phyloP scores from a whole-genome alignment of 768 basidiomycete species.

The Boletales sp. region DNA sequence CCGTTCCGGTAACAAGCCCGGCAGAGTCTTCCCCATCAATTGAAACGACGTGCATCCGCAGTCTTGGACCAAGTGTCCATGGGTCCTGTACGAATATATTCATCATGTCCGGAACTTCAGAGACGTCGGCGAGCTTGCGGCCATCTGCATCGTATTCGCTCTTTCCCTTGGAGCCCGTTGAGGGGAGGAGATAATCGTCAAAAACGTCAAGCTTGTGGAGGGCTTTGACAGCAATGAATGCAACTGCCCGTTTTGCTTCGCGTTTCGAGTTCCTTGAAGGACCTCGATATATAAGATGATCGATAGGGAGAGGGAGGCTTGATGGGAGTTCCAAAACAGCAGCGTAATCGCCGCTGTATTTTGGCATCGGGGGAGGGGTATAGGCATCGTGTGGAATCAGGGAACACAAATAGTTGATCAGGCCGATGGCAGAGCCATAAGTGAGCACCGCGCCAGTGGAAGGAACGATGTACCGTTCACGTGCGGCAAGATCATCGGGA shows the following conservation, averaged over 20 bases:
- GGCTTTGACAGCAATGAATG: constrained; percentile 71
- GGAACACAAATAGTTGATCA: constrained; percentile 75
- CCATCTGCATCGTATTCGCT: constrained; percentile 55
- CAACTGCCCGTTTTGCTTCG: constrained; percentile 80
- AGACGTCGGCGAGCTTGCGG: constrained; percentile 38
- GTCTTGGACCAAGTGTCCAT: constrained; percentile 52
- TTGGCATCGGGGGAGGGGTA: constrained; percentile 57
- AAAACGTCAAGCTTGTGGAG: constrained; percentile 72
- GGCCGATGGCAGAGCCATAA: constrained; percentile 67
- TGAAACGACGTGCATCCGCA: constrained; percentile 64
- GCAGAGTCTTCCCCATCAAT: constrained; percentile 48
- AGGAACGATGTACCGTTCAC: constrained; percentile 73
- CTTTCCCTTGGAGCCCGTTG: constrained; percentile 47
- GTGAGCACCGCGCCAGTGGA: constrained; percentile 76
- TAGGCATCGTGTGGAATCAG: constrained; percentile 71
- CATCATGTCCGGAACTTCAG: constrained; percentile 51
- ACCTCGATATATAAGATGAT: constrained; percentile 55
- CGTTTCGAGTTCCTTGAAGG: constrained; percentile 64
- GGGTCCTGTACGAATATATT: constrained; percentile 62
- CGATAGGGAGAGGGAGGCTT: constrained; percentile 54
- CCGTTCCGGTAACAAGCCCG: constrained; percentile 66
- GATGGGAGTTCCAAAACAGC: constrained; percentile 62
- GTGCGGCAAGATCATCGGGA: constrained; percentile 53
- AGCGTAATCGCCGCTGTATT: constrained; percentile 58
- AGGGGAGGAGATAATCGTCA: constrained; percentile 78